Evolutionary conservation across 129 eudicot genomes (phyloP).

Genomic region (Solidago caesia): DNA sequence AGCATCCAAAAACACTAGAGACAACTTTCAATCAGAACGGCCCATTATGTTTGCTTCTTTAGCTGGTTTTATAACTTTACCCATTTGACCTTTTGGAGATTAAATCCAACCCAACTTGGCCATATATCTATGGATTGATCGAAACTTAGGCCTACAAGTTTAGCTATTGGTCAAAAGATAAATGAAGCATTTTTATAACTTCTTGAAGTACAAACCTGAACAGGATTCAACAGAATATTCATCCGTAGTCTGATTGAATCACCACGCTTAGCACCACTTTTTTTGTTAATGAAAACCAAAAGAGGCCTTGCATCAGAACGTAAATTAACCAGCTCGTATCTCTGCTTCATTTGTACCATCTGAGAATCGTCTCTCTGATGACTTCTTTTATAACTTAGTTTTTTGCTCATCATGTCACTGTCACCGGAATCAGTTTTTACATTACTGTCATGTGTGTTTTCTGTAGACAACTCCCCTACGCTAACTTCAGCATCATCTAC

Average conservation of each 20-base stretch:
- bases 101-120: neutral
- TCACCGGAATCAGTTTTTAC: neutral
- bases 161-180: slow-evolving; percentile 17
- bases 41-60: neutral
- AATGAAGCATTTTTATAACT: neutral
- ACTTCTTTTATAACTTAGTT: slow-evolving; percentile 44
- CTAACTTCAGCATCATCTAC: slow-evolving; percentile 42
- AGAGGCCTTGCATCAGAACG: slow-evolving; percentile 84
- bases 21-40: neutral
- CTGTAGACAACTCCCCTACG: slow-evolving; percentile 51
- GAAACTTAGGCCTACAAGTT: neutral
- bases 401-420: slow-evolving; percentile 40
- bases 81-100: neutral
- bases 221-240: slow-evolving; percentile 76
- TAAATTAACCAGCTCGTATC: slow-evolving; percentile 54
- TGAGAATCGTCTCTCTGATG: slow-evolving; percentile 68
- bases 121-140: neutral
- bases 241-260: slow-evolving; percentile 60
- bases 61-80: neutral
- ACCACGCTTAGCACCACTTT: slow-evolving; percentile 90
- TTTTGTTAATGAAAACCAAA: slow-evolving; percentile 78
- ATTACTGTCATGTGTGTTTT: slow-evolving; percentile 41
- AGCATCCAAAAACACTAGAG: neutral
- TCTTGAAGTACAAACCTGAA: slow-evolving; percentile 50
- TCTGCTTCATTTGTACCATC: slow-evolving; percentile 33